phyloP scores from a whole-genome alignment of 2,329 filamentous ascomycete genomes.

The Pyrenophora graminea region DNA sequence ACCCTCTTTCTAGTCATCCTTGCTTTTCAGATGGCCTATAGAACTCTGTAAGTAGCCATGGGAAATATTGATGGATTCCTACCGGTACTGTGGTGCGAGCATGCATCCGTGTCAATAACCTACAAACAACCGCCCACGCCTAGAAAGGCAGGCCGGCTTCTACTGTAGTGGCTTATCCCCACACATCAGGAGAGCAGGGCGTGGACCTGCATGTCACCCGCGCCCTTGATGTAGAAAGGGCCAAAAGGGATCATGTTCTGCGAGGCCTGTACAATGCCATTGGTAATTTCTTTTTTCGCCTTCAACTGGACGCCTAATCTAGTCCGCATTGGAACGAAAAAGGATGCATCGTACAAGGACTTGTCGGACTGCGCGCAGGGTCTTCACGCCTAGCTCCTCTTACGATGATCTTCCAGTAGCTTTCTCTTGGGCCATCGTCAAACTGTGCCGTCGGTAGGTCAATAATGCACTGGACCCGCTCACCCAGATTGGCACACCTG shows the following conservation, averaged over 20 bases:
- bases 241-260: conserved; percentile 8
- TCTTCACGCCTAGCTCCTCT: conserved; percentile 11
- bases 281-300: conserved; percentile 7
- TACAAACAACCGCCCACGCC: conserved; percentile 24
- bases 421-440: conserved; percentile 16
- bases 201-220: conserved; percentile 19
- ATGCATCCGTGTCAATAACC: conserved; percentile 11
- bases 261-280: conserved; percentile 5
- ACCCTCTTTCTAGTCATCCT: too few relatives aligned
- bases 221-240: conserved; percentile 9
- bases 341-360: conserved; percentile 8
- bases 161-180: conserved; percentile 26
- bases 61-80: conserved; percentile 9
- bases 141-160: conserved; percentile 17
- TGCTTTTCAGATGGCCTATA: too few relatives aligned
- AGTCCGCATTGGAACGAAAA: conserved; percentile 5
- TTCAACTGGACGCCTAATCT: conserved; percentile 1
- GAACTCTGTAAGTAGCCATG: neutral
- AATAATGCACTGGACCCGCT: conserved; percentile 23
- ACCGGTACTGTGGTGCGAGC: neutral
- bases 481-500: conserved; percentile 30
- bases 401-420: conserved; percentile 18
- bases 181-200: conserved; percentile 10
- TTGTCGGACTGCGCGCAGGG: conserved; percentile 17
- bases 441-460: conserved; percentile 17